Evolutionary conservation across 441 rosid species (phyloP), one percentile per base, ranked within the genome.

Genomic region (Adansonia rubrostipa): DNA sequence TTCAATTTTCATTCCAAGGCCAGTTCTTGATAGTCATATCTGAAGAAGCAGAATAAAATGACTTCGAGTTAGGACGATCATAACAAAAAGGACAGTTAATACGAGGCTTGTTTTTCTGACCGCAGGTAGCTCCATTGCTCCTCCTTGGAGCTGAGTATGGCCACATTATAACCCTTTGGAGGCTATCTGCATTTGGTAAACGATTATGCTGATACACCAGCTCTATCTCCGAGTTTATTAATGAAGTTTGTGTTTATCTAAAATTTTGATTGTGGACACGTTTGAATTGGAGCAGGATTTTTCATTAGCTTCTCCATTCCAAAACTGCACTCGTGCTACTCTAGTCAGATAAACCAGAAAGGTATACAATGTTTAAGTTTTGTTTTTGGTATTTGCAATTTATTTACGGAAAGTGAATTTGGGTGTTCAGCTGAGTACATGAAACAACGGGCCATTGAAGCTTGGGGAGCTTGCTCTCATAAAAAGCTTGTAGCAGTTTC

Each of bases 131-230:
- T 76, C 97, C 98, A 5, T 87, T 91, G 78, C 88, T 92, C 75
- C 87, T 96, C 73, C 88, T 94, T 14, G 98, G 98, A 82, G 92
- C 99, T 36, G 97, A 94, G 84, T 90, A 88, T 78, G 99, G 98
- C 77, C 91, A 90, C 83, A 88, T 92, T 67, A 71, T 96, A 74
- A 92, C 98, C 77, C 71, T 92, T 36, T 47, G 99, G 87, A 92
- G 99, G 83, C 83, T 94, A 63, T 92, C 82, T 77, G 96, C 90
- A 65, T 54, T 89, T 61, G 97, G 99, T 92, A 87, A 44, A 47
- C 28, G 77, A 50, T 60, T 28, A 74, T 66, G 15, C 56, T 13
- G n/a, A 9, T 19, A 0, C 14, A 0, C 44, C 33, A 10, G 5
- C 5, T 17, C n/a, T 22, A 47, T 63, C 1, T 19, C 45, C 5